Conservation (phyloP, 169 alveolate species). For the Pseudocohnilembus persalinus region DNA sequence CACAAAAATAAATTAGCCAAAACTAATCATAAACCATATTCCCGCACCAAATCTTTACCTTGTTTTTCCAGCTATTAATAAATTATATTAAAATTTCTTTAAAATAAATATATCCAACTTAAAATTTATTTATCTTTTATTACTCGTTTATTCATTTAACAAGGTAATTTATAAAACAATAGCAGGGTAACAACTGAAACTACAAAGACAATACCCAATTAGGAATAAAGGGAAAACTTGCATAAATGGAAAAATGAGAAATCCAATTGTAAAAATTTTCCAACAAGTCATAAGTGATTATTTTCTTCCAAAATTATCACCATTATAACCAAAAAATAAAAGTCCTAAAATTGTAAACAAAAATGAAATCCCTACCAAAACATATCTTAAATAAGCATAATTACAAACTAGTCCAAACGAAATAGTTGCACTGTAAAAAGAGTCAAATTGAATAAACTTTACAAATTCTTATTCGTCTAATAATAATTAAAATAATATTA, state of each 20-base stretch:
- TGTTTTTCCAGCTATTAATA: neutral
- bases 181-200: neutral
- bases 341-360: neutral
- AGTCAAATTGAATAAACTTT: neutral
- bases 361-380: neutral
- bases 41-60: neutral
- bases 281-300: neutral
- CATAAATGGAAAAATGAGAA: neutral
- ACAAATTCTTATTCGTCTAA: neutral
- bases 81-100: no score
- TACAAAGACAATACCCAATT: neutral
- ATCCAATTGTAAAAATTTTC: neutral
- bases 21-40: neutral
- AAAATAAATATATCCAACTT: neutral
- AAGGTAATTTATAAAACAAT: neutral
- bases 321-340: neutral
- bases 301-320: neutral
- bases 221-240: neutral
- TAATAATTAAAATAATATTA: no score
- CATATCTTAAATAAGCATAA: neutral
- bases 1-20: neutral
- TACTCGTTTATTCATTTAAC: neutral
- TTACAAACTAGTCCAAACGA: neutral
- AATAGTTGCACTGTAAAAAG: neutral
- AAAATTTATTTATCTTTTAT: no score